phyloP scores from a whole-genome alignment of 2,329 filamentous ascomycete genomes.

The Epicoccum nigrum region DNA sequence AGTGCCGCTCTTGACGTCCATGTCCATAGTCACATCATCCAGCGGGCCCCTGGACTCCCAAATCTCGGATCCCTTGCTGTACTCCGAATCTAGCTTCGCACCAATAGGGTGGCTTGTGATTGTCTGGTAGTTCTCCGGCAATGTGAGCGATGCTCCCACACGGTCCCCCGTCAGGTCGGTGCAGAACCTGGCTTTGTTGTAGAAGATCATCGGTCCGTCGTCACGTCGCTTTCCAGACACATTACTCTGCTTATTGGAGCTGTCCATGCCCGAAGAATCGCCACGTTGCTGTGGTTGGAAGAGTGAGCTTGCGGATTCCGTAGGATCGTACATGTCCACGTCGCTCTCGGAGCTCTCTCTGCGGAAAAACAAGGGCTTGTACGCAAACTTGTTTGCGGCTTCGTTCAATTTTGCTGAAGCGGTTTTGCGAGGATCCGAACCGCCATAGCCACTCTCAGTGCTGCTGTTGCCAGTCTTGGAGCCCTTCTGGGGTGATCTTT shows the following conservation, averaged over 20 bases:
- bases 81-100: conserved; percentile 1
- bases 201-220: conserved; percentile 82
- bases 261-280: conserved; percentile 51
- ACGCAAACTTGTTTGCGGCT: conserved; percentile 47
- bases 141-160: conserved; percentile 23
- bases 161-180: conserved; percentile 76
- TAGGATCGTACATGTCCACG: conserved; percentile 42
- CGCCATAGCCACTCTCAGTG: conserved; percentile 25
- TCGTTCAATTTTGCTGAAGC: conserved; percentile 29
- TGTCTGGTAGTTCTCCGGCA: conserved; percentile 37
- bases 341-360: conserved; percentile 51
- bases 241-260: conserved; percentile 56
- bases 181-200: conserved; percentile 78
- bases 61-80: conserved; percentile 32
- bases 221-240: conserved; percentile 60
- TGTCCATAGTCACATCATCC: conserved; percentile 28
- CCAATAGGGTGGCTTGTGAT: conserved; percentile 45
- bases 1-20: conserved; percentile 38
- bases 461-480: conserved; percentile 29
- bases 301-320: conserved; percentile 38
- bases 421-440: conserved; percentile 28
- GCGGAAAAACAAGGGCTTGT: conserved; percentile 57
- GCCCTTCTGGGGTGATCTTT: conserved; percentile 36
- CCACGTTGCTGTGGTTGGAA: conserved; percentile 36
- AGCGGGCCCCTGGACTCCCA: conserved; percentile 35